phyloP scores from a whole-genome alignment of 495 filamentous ascomycete genomes.

The Aspergillus kassunensis region DNA sequence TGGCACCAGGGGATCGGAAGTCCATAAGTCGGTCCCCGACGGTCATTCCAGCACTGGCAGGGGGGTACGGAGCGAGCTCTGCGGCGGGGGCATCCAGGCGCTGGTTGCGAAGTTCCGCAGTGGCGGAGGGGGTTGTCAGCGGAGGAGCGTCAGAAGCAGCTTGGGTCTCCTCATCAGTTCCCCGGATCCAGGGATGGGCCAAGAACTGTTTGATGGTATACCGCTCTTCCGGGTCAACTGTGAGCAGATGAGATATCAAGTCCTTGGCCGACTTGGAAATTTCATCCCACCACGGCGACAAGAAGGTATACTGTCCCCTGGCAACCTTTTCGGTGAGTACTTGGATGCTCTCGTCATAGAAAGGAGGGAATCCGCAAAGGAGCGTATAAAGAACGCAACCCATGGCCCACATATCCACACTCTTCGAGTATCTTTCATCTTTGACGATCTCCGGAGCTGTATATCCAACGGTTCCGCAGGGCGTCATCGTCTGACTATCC shows the following conservation, averaged over 20 bases:
- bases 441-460: constrained; percentile 99
- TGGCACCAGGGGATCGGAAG: constrained; percentile 91
- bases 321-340: constrained; percentile 97
- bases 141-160: constrained; percentile 76
- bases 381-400: constrained; percentile 97
- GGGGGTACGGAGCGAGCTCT: constrained; percentile 41
- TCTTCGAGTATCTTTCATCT: constrained; percentile 97
- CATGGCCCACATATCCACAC: constrained; percentile 98
- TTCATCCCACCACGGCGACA: constrained; percentile 99
- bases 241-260: constrained; percentile 83
- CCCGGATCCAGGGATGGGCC: constrained; percentile 87
- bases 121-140: constrained; percentile 61
- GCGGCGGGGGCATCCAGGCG: constrained; percentile 25
- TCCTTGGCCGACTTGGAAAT: constrained; percentile 96
- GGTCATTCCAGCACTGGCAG: constrained; percentile 44
- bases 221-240: constrained; percentile 84
- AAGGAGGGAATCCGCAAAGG: constrained; percentile 94
- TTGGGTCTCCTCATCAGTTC: constrained; percentile 68
- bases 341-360: constrained; percentile 98
- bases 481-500: constrained; percentile 99
- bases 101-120: constrained; percentile 46
- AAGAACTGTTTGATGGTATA: constrained; percentile 86
- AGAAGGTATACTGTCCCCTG: constrained; percentile 92
- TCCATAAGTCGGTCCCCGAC: constrained; percentile 66
- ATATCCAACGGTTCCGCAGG: constrained; percentile 96